Conservation (phyloP, 139 green algal species). For the Desmodesmus armatus region DNA sequence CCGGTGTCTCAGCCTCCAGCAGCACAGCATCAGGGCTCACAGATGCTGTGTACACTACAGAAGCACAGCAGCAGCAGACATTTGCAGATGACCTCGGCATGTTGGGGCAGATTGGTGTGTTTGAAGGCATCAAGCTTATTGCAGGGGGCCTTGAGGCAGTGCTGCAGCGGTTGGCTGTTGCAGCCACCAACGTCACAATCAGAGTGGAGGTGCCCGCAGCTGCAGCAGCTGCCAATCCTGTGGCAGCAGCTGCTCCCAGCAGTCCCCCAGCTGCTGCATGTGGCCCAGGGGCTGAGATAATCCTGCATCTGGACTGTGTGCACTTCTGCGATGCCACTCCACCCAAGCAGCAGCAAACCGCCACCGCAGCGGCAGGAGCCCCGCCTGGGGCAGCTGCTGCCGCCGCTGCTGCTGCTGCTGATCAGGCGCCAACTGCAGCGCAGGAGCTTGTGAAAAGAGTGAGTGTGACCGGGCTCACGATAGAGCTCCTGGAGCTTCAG, state of each 20-base stretch:
- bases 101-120: slow-evolving; percentile 39
- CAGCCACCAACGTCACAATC: slow-evolving; percentile 53
- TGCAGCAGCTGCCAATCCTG: background rate
- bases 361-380: background rate
- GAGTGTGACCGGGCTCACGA: slow-evolving; percentile 54
- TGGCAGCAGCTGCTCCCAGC: background rate
- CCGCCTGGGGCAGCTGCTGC: slow-evolving; percentile 4
- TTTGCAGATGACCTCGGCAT: background rate
- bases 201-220: slow-evolving; percentile 59
- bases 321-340: slow-evolving; percentile 37
- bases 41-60: background rate
- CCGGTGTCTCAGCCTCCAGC: slow-evolving; percentile 2
- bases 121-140: slow-evolving; percentile 68
- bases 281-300: slow-evolving; percentile 38
- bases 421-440: background rate
- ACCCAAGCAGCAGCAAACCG: background rate
- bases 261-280: background rate
- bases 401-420: slow-evolving; percentile 12
- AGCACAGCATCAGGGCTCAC: too few species aligned
- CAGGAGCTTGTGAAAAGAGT: slow-evolving; percentile 57
- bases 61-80: background rate
- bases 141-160: slow-evolving; percentile 70
- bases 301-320: slow-evolving; percentile 55
- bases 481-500: slow-evolving; percentile 61
- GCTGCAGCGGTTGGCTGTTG: slow-evolving; percentile 68